A percentile compares a stretch with the other conserved stretches of the same genome.
Evolutionary conservation across 2,329 filamentous ascomycete genomes (phyloP).

Genomic region (Trichoderma gracile): DNA sequence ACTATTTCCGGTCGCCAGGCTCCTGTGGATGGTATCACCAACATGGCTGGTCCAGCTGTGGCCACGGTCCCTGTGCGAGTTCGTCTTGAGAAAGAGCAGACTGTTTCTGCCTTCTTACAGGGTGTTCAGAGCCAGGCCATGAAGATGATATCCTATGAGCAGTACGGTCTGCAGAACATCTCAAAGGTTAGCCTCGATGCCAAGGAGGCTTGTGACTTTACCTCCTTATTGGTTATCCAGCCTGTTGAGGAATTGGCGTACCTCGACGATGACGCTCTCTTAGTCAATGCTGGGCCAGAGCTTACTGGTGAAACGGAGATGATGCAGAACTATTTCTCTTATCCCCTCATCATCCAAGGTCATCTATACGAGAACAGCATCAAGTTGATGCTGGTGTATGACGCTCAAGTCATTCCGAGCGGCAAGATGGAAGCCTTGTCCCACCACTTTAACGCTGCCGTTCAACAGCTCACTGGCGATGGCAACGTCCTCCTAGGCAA

Average conservation of each 20-base stretch:
- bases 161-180: slow-evolving; percentile 31
- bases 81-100: slow-evolving; percentile 18
- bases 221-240: slow-evolving; percentile 35
- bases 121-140: slow-evolving; percentile 12
- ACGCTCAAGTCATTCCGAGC: neutral
- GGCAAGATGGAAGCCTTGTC: slow-evolving; percentile 10
- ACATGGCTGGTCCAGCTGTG: slow-evolving; percentile 36
- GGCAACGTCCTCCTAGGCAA: neutral
- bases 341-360: slow-evolving; percentile 19
- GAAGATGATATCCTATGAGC: slow-evolving; percentile 27
- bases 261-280: neutral
- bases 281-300: neutral
- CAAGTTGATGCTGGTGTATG: slow-evolving; percentile 7
- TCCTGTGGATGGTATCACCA: slow-evolving; percentile 32
- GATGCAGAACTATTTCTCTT: slow-evolving; percentile 21
- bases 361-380: slow-evolving; percentile 17
- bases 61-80: slow-evolving; percentile 36
- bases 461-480: neutral
- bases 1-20: slow-evolving; percentile 36
- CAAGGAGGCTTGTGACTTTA: slow-evolving; percentile 32
- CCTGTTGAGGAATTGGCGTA: slow-evolving; percentile 20
- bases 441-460: slow-evolving; percentile 14
- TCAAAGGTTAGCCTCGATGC: slow-evolving; percentile 26
- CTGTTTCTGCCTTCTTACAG: slow-evolving; percentile 29
- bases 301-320: neutral